Conservation (phyloP, 2,329 filamentous ascomycete species). For the Botryotinia globosa region DNA sequence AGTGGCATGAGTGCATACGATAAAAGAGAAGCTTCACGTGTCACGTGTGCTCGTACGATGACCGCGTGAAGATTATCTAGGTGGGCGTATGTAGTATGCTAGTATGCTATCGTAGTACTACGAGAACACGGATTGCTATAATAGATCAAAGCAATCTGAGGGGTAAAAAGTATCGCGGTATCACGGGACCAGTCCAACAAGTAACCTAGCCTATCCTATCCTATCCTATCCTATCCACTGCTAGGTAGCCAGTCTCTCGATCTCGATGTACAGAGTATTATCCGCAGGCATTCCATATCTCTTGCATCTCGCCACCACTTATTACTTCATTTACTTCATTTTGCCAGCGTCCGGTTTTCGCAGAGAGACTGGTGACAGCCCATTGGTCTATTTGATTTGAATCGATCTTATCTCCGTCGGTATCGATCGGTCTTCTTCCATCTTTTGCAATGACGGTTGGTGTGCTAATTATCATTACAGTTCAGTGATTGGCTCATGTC, state of each 20-base stretch:
- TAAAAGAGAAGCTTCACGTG: neutral
- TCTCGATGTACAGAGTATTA: neutral
- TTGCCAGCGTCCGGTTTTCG: neutral
- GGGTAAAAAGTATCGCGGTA: slow-evolving; percentile 1
- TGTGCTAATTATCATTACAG: neutral
- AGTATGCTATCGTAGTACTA: too few relatives aligned
- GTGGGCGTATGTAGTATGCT: neutral
- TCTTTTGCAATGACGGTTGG: neutral
- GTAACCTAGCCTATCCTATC: too few relatives aligned
- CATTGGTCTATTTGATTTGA: neutral
- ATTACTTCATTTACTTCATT: neutral
- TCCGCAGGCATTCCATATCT: neutral
- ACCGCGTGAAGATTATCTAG: neutral
- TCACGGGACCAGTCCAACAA: neutral
- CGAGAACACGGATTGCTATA: neutral
- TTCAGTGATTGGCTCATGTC: neutral
- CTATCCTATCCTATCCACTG: too few relatives aligned
- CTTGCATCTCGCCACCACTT: neutral
- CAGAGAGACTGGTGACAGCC: neutral
- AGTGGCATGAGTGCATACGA: neutral
- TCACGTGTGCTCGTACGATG: neutral
- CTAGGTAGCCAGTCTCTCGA: neutral
- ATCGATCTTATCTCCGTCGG: neutral
- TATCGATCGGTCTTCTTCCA: neutral
- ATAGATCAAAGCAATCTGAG: neutral